These are phyloP conservation scores for Hypoxylon perforatum DNA, from an alignment of 495 filamentous ascomycete species.

Conservation along the genomic window DNA sequence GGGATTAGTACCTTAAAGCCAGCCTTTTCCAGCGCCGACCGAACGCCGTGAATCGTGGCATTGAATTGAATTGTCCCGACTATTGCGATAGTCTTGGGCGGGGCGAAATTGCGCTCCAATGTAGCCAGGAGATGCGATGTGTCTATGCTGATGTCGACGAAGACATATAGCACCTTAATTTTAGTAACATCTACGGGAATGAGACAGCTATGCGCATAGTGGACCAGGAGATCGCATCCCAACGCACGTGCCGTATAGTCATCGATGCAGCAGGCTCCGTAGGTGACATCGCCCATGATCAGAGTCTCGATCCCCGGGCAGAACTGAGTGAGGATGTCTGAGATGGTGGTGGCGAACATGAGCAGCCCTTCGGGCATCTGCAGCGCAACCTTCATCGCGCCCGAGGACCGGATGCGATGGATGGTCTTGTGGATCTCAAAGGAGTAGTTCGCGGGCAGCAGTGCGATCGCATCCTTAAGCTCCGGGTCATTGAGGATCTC, in stretches of 20 bases:
- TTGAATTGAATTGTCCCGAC: slow-evolving; percentile 99
- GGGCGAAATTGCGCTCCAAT: slow-evolving; percentile 85
- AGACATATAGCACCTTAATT: slow-evolving; percentile 96
- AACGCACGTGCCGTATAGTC: slow-evolving; percentile 96
- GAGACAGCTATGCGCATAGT: slow-evolving; percentile 96
- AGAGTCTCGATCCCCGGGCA: slow-evolving; percentile 90
- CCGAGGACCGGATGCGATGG: slow-evolving; percentile 84
- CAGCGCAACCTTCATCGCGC: slow-evolving; percentile 82
- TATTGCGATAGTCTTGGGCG: slow-evolving; percentile 87
- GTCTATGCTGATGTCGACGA: slow-evolving; percentile 98
- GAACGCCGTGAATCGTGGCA: slow-evolving; percentile 87
- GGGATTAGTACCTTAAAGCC: slow-evolving; percentile 88
- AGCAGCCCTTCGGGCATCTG: slow-evolving; percentile 97
- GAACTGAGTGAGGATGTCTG: slow-evolving; percentile 95
- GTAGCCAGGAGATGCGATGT: slow-evolving; percentile 85
- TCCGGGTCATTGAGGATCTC: slow-evolving; percentile 87
- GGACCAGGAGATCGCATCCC: slow-evolving; percentile 93
- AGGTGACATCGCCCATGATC: slow-evolving; percentile 99
- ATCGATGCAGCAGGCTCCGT: slow-evolving; percentile 98
- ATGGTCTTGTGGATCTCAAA: slow-evolving; percentile 99
- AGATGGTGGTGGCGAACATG: slow-evolving; percentile 96
- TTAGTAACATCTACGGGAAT: slow-evolving; percentile 95
- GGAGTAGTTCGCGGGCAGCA: slow-evolving; percentile 93
- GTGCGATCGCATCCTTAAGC: slow-evolving; percentile 87
- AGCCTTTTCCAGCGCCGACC: slow-evolving; percentile 76